These are phyloP conservation scores for Tylopilus subfusipes DNA, from an alignment of 768 basidiomycete species.

Conservation along the genomic window DNA sequence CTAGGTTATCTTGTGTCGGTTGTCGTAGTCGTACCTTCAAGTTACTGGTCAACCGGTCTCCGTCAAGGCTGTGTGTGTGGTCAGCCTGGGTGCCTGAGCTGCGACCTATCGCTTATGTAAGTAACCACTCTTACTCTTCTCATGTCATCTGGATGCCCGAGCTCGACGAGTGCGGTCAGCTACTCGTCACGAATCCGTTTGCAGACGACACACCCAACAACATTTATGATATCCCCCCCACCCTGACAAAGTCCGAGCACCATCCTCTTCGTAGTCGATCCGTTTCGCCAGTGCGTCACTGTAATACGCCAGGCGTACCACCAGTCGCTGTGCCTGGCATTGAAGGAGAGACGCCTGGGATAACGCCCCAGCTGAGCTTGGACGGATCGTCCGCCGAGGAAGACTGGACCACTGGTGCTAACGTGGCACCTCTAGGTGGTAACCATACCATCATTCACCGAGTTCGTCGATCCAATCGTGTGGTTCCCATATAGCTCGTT, in stretches of 20 bases:
- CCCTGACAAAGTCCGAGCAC: background rate
- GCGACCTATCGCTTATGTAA: no score
- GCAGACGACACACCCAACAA: conserved; percentile 4
- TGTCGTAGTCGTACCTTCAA: no score
- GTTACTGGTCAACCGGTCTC: no score
- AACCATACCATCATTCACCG: conserved; percentile 11
- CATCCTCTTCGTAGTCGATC: conserved; percentile 21
- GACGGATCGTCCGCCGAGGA: background rate
- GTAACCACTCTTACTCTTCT: conserved; percentile 10
- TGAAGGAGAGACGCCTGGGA: conserved; percentile 5
- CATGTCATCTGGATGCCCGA: conserved; percentile 28
- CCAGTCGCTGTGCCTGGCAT: background rate
- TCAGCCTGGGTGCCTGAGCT: no score
- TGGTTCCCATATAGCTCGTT: background rate
- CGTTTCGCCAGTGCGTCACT: background rate
- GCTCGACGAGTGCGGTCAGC: conserved; percentile 22
- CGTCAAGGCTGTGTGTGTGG: no score
- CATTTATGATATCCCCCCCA: background rate
- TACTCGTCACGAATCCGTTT: conserved; percentile 21
- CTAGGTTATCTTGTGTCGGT: no score
- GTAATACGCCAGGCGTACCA: background rate
- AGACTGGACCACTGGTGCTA: background rate
- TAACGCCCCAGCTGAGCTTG: background rate
- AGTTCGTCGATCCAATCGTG: conserved; percentile 11
- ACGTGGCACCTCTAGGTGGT: background rate